phyloP scores from a whole-genome alignment of 768 basidiomycete species.

The Fistulinella prunicolor region DNA sequence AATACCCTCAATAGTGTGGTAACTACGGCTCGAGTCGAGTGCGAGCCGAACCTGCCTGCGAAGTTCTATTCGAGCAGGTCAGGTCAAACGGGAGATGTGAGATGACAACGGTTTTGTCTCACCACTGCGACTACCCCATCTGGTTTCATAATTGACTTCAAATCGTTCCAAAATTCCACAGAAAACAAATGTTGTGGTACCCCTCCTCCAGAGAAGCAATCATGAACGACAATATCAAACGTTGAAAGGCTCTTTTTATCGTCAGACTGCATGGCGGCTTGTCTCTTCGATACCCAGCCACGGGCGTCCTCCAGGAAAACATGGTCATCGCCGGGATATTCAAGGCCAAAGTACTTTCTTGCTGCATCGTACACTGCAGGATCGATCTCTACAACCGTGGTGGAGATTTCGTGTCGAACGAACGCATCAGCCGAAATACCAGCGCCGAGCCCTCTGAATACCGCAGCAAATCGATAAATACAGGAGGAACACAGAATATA shows the following conservation, averaged over 20 bases:
- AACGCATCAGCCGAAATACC: conserved; percentile 82
- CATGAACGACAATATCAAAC: conserved; percentile 81
- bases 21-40: conserved; percentile 62
- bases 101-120: conserved; percentile 28
- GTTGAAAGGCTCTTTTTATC: neutral
- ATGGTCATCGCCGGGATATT: conserved; percentile 52
- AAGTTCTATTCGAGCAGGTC: conserved; percentile 58
- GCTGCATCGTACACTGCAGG: conserved; percentile 87
- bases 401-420: conserved; percentile 60
- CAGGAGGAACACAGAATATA: conserved; percentile 6
- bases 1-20: conserved; percentile 72
- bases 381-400: conserved; percentile 92
- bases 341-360: conserved; percentile 73
- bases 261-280: conserved; percentile 28
- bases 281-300: conserved; percentile 52
- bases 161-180: conserved; percentile 73
- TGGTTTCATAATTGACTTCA: conserved; percentile 59
- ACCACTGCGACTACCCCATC: conserved; percentile 84
- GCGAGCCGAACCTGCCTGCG: conserved; percentile 65
- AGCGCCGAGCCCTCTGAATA: conserved; percentile 76
- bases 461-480: neutral
- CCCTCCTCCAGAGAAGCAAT: conserved; percentile 93
- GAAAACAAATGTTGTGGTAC: conserved; percentile 86
- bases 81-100: neutral
- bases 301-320: conserved; percentile 81